phyloP scores from a whole-genome alignment of 306 rosid species.

The Medicago lupulina region DNA sequence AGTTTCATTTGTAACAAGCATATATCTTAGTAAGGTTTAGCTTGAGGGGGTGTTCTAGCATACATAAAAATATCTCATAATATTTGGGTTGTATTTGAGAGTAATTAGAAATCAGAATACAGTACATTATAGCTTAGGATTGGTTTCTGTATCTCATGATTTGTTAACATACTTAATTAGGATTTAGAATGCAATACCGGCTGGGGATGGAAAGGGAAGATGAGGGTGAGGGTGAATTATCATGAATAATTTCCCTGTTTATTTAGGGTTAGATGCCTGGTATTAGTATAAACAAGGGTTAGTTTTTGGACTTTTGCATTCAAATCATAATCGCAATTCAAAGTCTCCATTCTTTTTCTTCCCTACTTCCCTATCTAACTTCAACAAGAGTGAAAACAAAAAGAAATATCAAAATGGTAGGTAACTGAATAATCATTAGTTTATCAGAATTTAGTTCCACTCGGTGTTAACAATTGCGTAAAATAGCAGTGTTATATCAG shows the following conservation, averaged over 20 bases:
- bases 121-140: neutral
- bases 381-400: constrained; percentile 7
- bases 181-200: neutral
- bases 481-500: neutral
- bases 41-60: neutral
- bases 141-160: neutral
- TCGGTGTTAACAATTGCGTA: neutral
- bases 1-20: neutral
- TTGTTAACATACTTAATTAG: constrained; percentile 10
- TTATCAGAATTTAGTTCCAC: constrained; percentile 10
- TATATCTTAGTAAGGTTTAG: neutral
- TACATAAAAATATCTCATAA: neutral
- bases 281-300: constrained; percentile 1
- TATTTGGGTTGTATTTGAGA: neutral
- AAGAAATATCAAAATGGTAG: neutral
- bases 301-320: neutral
- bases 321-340: constrained; percentile 26
- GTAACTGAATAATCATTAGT: neutral
- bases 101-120: neutral
- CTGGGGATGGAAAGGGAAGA: too few species aligned
- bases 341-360: neutral
- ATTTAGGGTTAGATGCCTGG: neutral
- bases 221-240: neutral
- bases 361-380: constrained; percentile 23
- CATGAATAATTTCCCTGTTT: neutral